Percentiles rank a stretch among this genome's conserved stretches.
phyloP scores from a whole-genome alignment of 306 rosid genomes.

The Quercus aquifolioides region DNA sequence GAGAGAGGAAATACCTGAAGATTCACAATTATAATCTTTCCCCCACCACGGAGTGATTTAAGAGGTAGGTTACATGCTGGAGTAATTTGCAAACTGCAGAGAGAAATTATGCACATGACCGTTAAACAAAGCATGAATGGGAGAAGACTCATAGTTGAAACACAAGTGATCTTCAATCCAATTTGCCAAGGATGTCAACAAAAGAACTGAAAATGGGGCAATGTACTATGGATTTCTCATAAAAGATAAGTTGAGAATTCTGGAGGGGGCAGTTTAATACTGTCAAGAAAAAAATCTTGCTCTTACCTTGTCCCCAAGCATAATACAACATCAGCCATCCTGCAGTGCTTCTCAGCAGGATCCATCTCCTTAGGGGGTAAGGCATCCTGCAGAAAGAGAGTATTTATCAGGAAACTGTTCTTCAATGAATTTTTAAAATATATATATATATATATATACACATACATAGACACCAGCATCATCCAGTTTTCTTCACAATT shows the following conservation, averaged over 20 bases:
- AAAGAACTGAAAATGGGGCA: not conserved
- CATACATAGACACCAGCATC: not conserved
- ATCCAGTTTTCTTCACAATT: not conserved
- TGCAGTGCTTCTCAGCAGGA: conserved; percentile 95
- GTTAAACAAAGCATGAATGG: conserved; percentile 13
- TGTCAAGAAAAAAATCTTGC: conserved; percentile 17
- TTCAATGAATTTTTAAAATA: not conserved
- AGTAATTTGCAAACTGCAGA: conserved; percentile 90
- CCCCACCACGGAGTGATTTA: conserved; percentile 91
- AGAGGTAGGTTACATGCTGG: conserved; percentile 99
- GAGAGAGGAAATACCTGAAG: conserved; percentile 67
- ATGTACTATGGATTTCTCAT: not conserved
- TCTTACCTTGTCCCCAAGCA: conserved; percentile 95
- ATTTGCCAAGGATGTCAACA: not conserved
- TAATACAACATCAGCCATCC: conserved; percentile 87
- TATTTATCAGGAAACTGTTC: not conserved
- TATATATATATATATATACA: no score
- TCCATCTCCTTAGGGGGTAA: conserved; percentile 92
- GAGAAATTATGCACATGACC: conserved; percentile 26
- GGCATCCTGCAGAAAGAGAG: conserved; percentile 62
- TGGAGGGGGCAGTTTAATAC: not conserved
- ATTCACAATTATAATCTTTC: conserved; percentile 89
- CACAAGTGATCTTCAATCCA: not conserved
- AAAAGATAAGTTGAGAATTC: not conserved
- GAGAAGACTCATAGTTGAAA: conserved; percentile 14